These are phyloP conservation scores for Angophora floribunda DNA, from an alignment of 345 rosid genomes.

Conservation along the genomic window DNA sequence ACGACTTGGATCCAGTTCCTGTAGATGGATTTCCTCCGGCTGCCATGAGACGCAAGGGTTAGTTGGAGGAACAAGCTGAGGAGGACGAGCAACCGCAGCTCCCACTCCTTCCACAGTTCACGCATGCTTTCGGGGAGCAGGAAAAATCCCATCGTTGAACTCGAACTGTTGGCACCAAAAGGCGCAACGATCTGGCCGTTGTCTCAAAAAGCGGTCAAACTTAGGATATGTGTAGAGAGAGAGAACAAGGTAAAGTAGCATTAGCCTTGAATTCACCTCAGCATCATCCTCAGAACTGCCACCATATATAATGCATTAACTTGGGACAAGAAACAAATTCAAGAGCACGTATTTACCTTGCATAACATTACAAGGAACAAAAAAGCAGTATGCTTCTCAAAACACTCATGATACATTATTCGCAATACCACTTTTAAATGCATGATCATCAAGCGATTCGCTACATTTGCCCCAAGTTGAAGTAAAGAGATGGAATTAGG, in stretches of 20 bases:
- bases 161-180: background rate
- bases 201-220: too few relatives aligned
- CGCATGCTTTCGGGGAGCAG: accelerated
- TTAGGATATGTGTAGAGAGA: too few relatives aligned
- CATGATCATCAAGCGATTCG: accelerated
- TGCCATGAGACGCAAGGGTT: background rate
- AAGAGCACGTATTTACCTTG: too few relatives aligned
- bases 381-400: accelerated
- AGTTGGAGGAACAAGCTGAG: background rate
- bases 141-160: background rate
- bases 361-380: too few relatives aligned
- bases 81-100: background rate
- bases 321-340: too few relatives aligned
- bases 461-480: accelerated
- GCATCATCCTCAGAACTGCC: too few relatives aligned
- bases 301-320: too few relatives aligned
- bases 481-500: accelerated
- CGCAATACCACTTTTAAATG: accelerated
- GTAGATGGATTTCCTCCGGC: accelerated
- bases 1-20: background rate
- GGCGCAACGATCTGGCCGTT: background rate
- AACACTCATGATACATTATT: accelerated
- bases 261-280: too few relatives aligned
- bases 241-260: too few relatives aligned
- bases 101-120: background rate